Percentiles rank a stretch among this genome's conserved stretches.
phyloP scores from a whole-genome alignment of 2,329 filamentous ascomycete species.

The Paramyrothecium sp. region DNA sequence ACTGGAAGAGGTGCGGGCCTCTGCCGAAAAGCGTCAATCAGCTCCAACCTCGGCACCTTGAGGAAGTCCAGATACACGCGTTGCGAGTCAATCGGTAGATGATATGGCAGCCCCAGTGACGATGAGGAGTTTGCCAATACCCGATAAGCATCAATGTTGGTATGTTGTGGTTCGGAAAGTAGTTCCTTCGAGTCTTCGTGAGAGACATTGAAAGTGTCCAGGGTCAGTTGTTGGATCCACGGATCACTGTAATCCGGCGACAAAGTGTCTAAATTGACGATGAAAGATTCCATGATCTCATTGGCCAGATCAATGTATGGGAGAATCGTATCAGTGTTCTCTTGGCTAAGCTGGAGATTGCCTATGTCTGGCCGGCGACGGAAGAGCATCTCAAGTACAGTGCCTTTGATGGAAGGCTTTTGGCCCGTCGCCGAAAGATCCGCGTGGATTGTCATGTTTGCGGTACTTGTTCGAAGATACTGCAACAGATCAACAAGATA shows the following conservation, averaged over 20 bases:
- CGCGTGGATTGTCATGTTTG: background rate
- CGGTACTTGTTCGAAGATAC: background rate
- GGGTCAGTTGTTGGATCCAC: background rate
- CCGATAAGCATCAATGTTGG: constrained; percentile 2
- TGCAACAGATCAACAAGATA: constrained; percentile 1
- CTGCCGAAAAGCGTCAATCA: background rate
- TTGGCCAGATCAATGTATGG: constrained; percentile 6
- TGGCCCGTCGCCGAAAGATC: background rate
- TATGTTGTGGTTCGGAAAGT: constrained; percentile 3
- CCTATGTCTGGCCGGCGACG: constrained; percentile 3
- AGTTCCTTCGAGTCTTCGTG: background rate
- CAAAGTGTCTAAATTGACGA: constrained; percentile 1
- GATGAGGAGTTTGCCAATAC: background rate
- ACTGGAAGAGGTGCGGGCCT: background rate
- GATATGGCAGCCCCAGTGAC: background rate
- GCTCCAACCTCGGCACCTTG: background rate
- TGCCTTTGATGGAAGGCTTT: background rate
- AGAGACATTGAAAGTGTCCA: constrained; percentile 3
- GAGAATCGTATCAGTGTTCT: constrained; percentile 1
- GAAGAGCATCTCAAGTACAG: background rate
- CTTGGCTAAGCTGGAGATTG: background rate
- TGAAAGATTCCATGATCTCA: constrained; percentile 6
- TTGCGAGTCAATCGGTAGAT: background rate
- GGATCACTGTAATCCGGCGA: background rate
- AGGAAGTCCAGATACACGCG: constrained; percentile 2